Conservation (phyloP, 306 rosid genomes). For the Abrus precatorius region DNA sequence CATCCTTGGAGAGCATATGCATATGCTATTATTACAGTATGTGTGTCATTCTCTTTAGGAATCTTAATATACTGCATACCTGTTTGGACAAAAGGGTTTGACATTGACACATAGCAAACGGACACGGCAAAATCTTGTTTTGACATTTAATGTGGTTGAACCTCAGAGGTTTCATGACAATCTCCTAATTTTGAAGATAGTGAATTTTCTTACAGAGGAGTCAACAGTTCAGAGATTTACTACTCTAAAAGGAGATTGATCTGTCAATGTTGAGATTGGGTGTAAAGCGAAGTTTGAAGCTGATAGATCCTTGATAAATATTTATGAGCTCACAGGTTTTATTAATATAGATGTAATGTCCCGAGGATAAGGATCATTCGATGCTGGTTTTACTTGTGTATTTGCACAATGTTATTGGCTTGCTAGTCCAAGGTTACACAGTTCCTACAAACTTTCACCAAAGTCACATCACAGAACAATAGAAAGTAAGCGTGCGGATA, state of each 20-base stretch:
- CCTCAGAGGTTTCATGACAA: background rate
- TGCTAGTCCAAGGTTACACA: too few species aligned
- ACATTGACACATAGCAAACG: conserved; percentile 33
- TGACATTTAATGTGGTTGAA: background rate
- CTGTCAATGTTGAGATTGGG: background rate
- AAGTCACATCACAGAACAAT: too few species aligned
- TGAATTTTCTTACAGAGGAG: background rate
- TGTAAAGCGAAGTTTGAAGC: background rate
- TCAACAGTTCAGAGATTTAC: conserved; percentile 7
- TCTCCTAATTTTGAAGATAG: background rate
- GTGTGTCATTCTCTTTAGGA: conserved; percentile 68
- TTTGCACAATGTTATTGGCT: too few species aligned
- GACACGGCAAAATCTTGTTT: background rate
- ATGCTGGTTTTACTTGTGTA: too few species aligned
- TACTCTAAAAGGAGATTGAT: background rate
- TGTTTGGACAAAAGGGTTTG: conserved; percentile 69
- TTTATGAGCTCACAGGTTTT: background rate
- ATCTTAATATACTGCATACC: conserved; percentile 73
- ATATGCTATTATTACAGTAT: conserved; percentile 69
- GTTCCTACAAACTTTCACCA: too few species aligned
- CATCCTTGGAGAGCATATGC: conserved; percentile 79
- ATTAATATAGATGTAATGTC: background rate
- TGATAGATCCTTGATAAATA: background rate
- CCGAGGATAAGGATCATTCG: background rate
- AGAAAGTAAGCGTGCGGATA: too few species aligned